phyloP scores from a whole-genome alignment of 2,329 filamentous ascomycete species.

The Calonectria henricotiae region DNA sequence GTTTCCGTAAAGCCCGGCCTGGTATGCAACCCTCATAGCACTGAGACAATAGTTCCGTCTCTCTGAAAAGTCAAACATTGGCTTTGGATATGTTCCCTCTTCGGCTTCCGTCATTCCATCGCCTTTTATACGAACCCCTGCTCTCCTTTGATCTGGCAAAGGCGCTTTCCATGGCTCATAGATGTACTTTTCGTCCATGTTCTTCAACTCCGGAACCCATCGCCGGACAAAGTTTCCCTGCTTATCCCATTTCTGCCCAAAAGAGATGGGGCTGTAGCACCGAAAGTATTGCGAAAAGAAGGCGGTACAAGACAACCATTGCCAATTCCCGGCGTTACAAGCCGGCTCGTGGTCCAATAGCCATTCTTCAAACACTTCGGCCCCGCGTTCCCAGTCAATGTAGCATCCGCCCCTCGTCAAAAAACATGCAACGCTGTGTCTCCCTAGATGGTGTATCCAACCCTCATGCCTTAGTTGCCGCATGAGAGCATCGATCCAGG shows the following conservation, averaged over 20 bases:
- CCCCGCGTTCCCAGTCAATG: slow-evolving; percentile 84
- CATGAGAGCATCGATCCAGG: slow-evolving; percentile 88
- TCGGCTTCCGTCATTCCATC: slow-evolving; percentile 64
- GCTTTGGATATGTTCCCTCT: slow-evolving; percentile 76
- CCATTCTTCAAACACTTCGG: slow-evolving; percentile 84
- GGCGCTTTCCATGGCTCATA: slow-evolving; percentile 87
- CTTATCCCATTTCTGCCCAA: slow-evolving; percentile 84
- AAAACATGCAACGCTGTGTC: slow-evolving; percentile 86
- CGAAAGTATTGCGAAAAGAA: slow-evolving; percentile 83
- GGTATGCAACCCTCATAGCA: slow-evolving; percentile 81
- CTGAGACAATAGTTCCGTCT: slow-evolving; percentile 75
- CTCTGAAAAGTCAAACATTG: slow-evolving; percentile 83
- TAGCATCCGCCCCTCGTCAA: slow-evolving; percentile 86
- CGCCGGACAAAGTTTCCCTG: slow-evolving; percentile 75
- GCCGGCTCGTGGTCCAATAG: slow-evolving; percentile 83
- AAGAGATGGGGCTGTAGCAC: slow-evolving; percentile 80
- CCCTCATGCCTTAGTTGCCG: slow-evolving; percentile 80
- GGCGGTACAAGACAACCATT: slow-evolving; percentile 83
- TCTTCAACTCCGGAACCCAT: slow-evolving; percentile 78
- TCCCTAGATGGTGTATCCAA: slow-evolving; percentile 86
- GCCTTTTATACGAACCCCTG: slow-evolving; percentile 75
- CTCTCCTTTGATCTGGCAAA: slow-evolving; percentile 78
- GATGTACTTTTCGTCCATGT: slow-evolving; percentile 78
- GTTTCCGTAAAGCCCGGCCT: slow-evolving; percentile 76
- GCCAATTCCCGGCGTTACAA: slow-evolving; percentile 84